phyloP scores from a whole-genome alignment of 2,329 filamentous ascomycete genomes.

The Curvularia hawaiiensis region DNA sequence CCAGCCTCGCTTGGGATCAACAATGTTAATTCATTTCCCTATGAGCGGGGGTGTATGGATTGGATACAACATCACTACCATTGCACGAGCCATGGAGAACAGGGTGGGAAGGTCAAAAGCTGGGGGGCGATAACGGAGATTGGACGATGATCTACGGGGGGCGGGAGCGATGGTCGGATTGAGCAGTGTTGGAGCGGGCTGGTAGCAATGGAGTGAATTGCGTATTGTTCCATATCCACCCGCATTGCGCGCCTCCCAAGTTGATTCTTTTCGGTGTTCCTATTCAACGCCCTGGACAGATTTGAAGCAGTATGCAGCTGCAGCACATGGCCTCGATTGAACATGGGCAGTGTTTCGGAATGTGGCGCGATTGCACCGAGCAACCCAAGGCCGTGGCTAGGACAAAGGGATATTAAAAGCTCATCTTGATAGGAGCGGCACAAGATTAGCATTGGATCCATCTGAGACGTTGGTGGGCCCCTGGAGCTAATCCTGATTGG shows the following conservation, averaged over 20 bases:
- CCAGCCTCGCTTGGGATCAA: conserved; percentile 16
- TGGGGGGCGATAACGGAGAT: conserved; percentile 16
- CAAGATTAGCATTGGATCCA: conserved; percentile 7
- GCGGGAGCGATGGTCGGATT: conserved; percentile 8
- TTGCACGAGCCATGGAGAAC: conserved; percentile 7
- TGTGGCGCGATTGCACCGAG: background rate
- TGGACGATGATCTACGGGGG: conserved; percentile 11
- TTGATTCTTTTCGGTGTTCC: no score
- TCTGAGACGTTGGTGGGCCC: conserved; percentile 10
- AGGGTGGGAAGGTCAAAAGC: background rate
- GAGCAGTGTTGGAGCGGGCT: background rate
- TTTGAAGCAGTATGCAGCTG: background rate
- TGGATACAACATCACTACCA: conserved; percentile 4
- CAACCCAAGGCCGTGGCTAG: conserved; percentile 3
- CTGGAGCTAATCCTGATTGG: conserved; percentile 1
- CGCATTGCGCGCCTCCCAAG: background rate
- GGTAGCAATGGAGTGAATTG: conserved; percentile 8
- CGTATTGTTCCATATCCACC: background rate
- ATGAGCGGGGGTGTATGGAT: conserved; percentile 2
- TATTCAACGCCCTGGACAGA: background rate
- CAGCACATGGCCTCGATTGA: background rate
- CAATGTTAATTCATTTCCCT: conserved; percentile 9
- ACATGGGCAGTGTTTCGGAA: conserved; percentile 8
- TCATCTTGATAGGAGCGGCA: conserved; percentile 13
- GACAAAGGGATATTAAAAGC: conserved; percentile 12